These are phyloP conservation scores for Salinomyces thailandicus DNA, from an alignment of 2,329 filamentous ascomycete species.

Conservation along the genomic window DNA sequence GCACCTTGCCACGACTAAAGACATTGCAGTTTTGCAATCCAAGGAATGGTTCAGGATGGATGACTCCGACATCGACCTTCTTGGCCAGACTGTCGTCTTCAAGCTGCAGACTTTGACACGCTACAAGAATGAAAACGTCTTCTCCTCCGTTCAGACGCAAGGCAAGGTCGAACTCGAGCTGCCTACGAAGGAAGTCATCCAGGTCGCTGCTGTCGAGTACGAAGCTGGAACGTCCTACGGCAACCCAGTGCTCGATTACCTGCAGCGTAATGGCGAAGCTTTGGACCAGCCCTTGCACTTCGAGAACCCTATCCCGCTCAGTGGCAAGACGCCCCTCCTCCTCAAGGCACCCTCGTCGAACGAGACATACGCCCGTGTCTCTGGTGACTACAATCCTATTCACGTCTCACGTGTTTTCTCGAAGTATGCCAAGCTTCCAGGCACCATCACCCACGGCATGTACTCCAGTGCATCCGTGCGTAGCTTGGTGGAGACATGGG, in stretches of 20 bases:
- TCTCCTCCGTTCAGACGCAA: constrained; percentile 81
- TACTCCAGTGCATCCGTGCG: constrained; percentile 96
- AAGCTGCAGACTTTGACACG: constrained; percentile 82
- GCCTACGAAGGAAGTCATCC: constrained; percentile 92
- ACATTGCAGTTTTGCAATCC: constrained; percentile 84
- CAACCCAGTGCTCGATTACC: constrained; percentile 93
- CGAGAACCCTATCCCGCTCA: constrained; percentile 92
- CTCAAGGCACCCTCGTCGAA: constrained; percentile 90
- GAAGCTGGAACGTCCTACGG: constrained; percentile 83
- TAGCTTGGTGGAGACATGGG: constrained; percentile 95
- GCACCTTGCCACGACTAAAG: constrained; percentile 75
- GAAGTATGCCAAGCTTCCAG: constrained; percentile 86
- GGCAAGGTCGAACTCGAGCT: constrained; percentile 90
- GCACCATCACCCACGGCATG: constrained; percentile 98
- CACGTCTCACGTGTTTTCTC: constrained; percentile 97
- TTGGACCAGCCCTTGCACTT: constrained; percentile 96
- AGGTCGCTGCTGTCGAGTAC: constrained; percentile 95
- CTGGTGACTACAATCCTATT: constrained; percentile 97
- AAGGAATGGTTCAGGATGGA: constrained; percentile 96
- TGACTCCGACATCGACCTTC: constrained; percentile 73
- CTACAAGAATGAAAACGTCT: constrained; percentile 91
- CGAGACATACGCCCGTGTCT: constrained; percentile 95
- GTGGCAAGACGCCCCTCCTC: constrained; percentile 77
- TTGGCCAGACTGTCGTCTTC: constrained; percentile 92
- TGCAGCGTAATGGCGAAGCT: constrained; percentile 78